phyloP scores from a whole-genome alignment of 2,329 filamentous ascomycete genomes.

The Neopestalotiopsis clavispora region DNA sequence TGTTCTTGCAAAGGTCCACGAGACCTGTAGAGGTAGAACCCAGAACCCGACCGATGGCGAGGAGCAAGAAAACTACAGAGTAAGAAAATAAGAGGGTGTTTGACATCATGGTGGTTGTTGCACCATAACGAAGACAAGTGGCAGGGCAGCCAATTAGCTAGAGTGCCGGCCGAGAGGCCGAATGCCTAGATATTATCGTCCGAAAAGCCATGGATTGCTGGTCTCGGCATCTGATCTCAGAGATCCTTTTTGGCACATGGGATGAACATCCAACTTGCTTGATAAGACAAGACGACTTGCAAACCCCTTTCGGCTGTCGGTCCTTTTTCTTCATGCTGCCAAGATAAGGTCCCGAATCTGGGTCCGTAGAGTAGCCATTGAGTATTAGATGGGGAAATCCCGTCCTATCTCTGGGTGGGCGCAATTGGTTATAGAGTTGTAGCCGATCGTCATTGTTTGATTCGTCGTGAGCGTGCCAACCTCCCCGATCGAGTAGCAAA shows the following conservation, averaged over 20 bases:
- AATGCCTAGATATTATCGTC: background rate
- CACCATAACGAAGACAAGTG: background rate
- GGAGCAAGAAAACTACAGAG: background rate
- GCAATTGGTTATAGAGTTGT: background rate
- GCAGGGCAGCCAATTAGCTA: background rate
- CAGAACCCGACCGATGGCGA: background rate
- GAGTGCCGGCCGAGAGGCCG: background rate
- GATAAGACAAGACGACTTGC: background rate
- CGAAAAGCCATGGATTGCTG: background rate
- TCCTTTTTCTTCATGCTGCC: background rate
- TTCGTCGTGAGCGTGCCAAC: background rate
- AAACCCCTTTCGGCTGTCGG: constrained; percentile 2
- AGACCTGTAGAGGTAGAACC: background rate
- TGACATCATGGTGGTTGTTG: background rate
- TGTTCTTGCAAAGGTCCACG: constrained; percentile 19
- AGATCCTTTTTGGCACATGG: background rate
- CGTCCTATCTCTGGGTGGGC: constrained; percentile 1
- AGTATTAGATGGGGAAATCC: background rate
- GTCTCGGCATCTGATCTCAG: background rate
- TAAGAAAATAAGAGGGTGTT: background rate
- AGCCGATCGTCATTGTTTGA: background rate
- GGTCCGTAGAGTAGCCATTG: no score
- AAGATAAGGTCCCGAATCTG: background rate
- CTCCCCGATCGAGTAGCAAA: background rate
- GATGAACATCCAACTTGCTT: background rate